phyloP scores from a whole-genome alignment of 2,329 filamentous ascomycete genomes.

The Albophoma yamanashiensis region DNA sequence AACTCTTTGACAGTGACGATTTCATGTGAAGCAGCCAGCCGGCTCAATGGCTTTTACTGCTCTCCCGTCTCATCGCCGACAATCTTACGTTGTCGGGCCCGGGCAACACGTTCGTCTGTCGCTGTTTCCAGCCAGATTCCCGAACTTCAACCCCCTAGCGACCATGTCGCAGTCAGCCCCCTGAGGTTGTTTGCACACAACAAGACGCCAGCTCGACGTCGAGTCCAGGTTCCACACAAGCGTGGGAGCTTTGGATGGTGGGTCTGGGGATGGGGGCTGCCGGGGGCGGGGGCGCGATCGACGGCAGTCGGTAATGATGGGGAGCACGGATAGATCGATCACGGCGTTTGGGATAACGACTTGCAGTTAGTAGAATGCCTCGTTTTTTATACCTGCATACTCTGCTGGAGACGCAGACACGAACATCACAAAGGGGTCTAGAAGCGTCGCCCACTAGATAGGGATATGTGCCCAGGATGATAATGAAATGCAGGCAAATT shows the following conservation, averaged over 20 bases:
- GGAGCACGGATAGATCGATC: neutral
- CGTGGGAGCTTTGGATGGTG: neutral
- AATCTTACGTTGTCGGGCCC: neutral
- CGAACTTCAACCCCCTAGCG: neutral
- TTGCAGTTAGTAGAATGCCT: neutral
- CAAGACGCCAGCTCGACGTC: neutral
- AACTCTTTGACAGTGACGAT: conserved; percentile 42
- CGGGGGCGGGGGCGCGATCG: neutral
- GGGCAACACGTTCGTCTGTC: neutral
- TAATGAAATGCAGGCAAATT: neutral
- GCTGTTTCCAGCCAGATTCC: neutral
- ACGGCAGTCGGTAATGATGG: neutral
- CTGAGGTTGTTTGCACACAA: neutral
- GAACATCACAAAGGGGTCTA: neutral
- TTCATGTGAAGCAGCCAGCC: conserved; percentile 51
- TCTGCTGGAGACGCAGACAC: neutral
- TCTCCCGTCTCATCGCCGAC: neutral
- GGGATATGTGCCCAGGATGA: neutral
- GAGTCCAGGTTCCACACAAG: neutral
- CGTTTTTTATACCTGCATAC: neutral
- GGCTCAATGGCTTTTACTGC: neutral
- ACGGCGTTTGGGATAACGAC: neutral
- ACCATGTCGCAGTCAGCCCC: neutral
- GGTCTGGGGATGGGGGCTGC: neutral
- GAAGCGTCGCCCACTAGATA: neutral